These are phyloP conservation scores for Carex myosuroides DNA, from an alignment of 176 grass and related monocot species.

Conservation along the genomic window DNA sequence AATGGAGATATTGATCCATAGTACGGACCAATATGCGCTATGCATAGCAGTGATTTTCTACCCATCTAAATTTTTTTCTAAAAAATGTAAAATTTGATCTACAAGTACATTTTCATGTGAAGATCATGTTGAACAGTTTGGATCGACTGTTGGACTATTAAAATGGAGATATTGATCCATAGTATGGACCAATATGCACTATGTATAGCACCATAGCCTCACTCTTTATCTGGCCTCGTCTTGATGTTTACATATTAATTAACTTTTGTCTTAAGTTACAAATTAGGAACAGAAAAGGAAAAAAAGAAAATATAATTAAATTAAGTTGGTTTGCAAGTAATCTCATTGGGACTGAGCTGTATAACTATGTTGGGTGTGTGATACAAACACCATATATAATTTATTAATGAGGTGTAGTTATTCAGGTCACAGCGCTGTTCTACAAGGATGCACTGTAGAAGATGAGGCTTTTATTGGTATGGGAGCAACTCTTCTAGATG, in stretches of 20 bases:
- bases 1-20: too few relatives aligned
- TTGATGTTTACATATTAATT: not conserved
- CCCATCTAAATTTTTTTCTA: too few relatives aligned
- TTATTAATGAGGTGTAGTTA: conserved; percentile 19
- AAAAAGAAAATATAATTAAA: not conserved
- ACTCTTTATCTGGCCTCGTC: not conserved
- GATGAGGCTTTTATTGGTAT: conserved; percentile 95
- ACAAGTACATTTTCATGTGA: too few relatives aligned
- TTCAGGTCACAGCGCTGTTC: conserved; percentile 84
- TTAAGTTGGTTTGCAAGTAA: not conserved
- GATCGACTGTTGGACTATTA: too few relatives aligned
- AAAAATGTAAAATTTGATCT: too few relatives aligned
- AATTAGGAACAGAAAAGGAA: not conserved
- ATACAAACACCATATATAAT: not conserved
- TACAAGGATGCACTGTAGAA: conserved; percentile 96
- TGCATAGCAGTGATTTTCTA: too few relatives aligned
- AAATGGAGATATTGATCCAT: too few relatives aligned
- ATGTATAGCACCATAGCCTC: too few relatives aligned
- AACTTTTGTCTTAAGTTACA: not conserved
- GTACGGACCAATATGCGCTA: too few relatives aligned
- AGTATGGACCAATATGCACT: too few relatives aligned
- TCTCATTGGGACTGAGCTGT: not conserved
- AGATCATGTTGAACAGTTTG: too few relatives aligned
- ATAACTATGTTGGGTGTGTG: not conserved
- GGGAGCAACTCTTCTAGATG: conserved; percentile 81